Evolutionary conservation across 2,329 filamentous ascomycete species (phyloP), one percentile per base, ranked within the genome.

Genomic region (Monosporascus sp.): DNA sequence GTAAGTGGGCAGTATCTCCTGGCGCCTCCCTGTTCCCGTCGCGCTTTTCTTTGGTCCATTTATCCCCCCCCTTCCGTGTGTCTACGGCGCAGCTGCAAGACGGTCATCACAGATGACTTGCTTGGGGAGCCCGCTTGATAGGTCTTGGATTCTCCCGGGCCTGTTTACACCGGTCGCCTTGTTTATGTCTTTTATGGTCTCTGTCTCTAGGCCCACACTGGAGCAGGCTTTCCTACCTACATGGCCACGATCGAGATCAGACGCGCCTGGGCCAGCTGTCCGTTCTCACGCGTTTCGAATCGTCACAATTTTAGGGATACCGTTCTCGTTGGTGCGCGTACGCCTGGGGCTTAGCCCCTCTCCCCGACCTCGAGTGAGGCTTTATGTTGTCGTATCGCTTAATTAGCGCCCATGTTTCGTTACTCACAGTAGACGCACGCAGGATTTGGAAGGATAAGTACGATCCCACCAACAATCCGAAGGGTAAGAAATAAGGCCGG

Each of bases 361-460:
- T 8, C 22, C 22, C 22, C 1, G 11, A 40, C 43, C 22, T 51
- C 28, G 40, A 51, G 50, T 37, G 35, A 38, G 17, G 44, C 22
- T 45, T 52, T 50, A 56, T 49, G 50, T 38, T 54, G 50, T 41
- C 44, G 43, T 52, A 53, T 41, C 44, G 15, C 48, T n/a, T 26
- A 43, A 43, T 20, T 20, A 20, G 17, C n/a, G 18, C 18, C 47
- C 45, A 52, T 28, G 51, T 37, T 48, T 53, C 54, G 53, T 58
- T 54, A 52, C 63, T 66, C 48, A 68, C 62, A 59, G 62, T 62
- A 56, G 55, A 55, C 51, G 37, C 41, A 49, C 51, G 49, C 68
- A 96, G 91, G 92, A 97, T 97, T 68, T 97, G 93, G 91, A 97
- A 97, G 71, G 91, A 96, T 58, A 97, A 97, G 74, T 97, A 97